These are phyloP conservation scores for Didymella lethalis DNA, from an alignment of 2,329 filamentous ascomycete genomes.

Conservation along the genomic window DNA sequence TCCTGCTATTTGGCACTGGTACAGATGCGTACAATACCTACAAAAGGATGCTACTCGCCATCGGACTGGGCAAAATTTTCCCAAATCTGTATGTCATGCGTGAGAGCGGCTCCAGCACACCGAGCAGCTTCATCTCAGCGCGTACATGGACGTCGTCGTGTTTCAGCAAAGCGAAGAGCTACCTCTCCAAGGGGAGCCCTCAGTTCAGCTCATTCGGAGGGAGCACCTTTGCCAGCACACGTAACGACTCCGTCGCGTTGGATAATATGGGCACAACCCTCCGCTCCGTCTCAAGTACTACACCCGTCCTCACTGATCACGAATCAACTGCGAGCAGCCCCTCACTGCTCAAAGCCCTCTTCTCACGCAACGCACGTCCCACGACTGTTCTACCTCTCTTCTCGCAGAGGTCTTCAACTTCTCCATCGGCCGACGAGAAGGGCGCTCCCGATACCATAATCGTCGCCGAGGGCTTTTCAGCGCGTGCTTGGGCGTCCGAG, in stretches of 20 bases:
- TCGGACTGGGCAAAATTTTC: constrained; percentile 44
- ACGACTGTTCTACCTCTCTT: constrained; percentile 34
- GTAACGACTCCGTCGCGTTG: constrained; percentile 23
- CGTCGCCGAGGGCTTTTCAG: constrained; percentile 25
- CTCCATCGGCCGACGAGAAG: neutral
- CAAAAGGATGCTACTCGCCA: constrained; percentile 32
- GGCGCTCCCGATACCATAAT: constrained; percentile 3
- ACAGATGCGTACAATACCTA: constrained; percentile 60
- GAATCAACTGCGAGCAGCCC: neutral
- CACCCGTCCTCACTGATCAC: constrained; percentile 7
- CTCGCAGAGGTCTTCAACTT: constrained; percentile 3
- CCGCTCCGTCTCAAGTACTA: constrained; percentile 23
- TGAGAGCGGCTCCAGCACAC: constrained; percentile 27
- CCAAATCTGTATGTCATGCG: constrained; percentile 36
- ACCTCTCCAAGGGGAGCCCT: constrained; percentile 26
- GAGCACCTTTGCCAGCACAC: constrained; percentile 22
- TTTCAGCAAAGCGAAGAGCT: constrained; percentile 38
- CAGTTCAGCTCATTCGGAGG: constrained; percentile 23
- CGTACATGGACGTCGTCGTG: constrained; percentile 29
- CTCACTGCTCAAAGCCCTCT: constrained; percentile 34
- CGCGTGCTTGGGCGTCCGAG: constrained; percentile 38
- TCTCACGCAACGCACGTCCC: constrained; percentile 17
- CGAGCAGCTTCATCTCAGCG: constrained; percentile 25
- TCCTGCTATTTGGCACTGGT: constrained; percentile 71
- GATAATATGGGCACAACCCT: constrained; percentile 8